Base-by-base conservation (phyloP, 2,329 filamentous ascomycete species). In the Stagonosporopsis rhizophila region DNA sequence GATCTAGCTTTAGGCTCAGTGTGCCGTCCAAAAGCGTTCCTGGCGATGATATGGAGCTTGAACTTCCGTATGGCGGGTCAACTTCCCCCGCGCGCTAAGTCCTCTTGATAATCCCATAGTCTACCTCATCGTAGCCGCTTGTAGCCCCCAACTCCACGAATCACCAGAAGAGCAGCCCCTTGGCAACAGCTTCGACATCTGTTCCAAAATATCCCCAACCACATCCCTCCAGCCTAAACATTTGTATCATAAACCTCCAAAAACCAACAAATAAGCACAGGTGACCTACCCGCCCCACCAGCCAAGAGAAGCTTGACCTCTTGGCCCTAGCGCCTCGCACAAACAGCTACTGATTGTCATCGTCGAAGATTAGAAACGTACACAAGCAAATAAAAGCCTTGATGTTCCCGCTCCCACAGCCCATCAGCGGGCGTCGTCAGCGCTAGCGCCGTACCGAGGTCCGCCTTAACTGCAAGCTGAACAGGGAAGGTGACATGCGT, bases 401-500 rank as follows among this genome's bases (percentile, higher is more conserved):
- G 44, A 46, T 8, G 3, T 30, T 15, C 30, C 44, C 23, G 44
- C n/a, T 20, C 34, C 20, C 20, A 19, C 35, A 40, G 30, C 15
- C 27, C 1, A 40, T 23, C 35, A 23, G 45, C 45, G 37, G 17
- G 9, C 17, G 19, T 40, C n/a, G 45, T 48, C 35, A 40, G 45
- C 45, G 17, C 45, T 48, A 48, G 25, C 17, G 23, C 34, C 45
- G 23, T 39, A 38, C 45, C 45, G 37, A 40, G 19, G 45, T 20
- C 32, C 12, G 45, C 45, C 25, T 40, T 17, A 40, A 39, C 11
- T n/a, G 17, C 37, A 48, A 23, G 35, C 45, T 40, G n/a, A 48
- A 48, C 35, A 40, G 12, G 45, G 45, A 48, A 48, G 45, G 45
- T 48, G 45, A 48, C 27, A 48, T 40, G 25, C 25, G 25, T 8